Conservation (phyloP, 108 stramenopile genomes). For the Mediolabrus comicus region DNA sequence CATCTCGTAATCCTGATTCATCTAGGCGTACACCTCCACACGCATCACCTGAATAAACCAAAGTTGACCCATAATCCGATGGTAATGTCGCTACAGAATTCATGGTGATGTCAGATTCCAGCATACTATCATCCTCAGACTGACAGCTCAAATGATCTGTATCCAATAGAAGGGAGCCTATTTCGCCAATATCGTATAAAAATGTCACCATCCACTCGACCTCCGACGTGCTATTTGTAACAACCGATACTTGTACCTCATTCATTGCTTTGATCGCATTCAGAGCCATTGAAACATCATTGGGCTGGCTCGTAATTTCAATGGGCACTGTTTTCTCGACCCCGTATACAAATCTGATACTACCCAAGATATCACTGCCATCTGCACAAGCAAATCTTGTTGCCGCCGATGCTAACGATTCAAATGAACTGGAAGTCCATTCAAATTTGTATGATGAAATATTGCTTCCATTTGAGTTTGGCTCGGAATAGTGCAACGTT, state of each 20-base stretch:
- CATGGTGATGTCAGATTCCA: conserved; percentile 19
- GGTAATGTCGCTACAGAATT: conserved; percentile 5
- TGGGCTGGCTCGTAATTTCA: conserved; percentile 14
- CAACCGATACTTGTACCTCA: conserved; percentile 16
- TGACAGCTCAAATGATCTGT: conserved; percentile 25
- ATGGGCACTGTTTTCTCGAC: conserved; percentile 21
- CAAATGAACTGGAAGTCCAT: conserved; percentile 45
- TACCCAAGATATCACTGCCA: conserved; percentile 25
- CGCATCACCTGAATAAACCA: conserved; percentile 7
- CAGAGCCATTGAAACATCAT: conserved; percentile 17
- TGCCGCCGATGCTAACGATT: conserved; percentile 1
- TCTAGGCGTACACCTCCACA: conserved; percentile 41
- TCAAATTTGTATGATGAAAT: conserved; percentile 54
- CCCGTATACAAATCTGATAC: conserved; percentile 26
- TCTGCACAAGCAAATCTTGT: conserved; percentile 28
- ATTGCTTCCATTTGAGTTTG: conserved; percentile 29
- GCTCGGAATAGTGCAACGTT: conserved; percentile 28
- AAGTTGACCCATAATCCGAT: conserved; percentile 23
- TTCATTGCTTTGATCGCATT: conserved; percentile 12
- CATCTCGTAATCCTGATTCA: conserved; percentile 26
- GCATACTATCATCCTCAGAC: conserved; percentile 12
- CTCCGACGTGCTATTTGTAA: conserved; percentile 11
- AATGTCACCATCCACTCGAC: conserved; percentile 25
- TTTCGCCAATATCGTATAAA: conserved; percentile 19
- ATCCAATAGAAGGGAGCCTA: conserved; percentile 17